These are phyloP conservation scores for Lagenidium sp. DNA, from an alignment of 352 stramenopile genomes.

Conservation along the genomic window DNA sequence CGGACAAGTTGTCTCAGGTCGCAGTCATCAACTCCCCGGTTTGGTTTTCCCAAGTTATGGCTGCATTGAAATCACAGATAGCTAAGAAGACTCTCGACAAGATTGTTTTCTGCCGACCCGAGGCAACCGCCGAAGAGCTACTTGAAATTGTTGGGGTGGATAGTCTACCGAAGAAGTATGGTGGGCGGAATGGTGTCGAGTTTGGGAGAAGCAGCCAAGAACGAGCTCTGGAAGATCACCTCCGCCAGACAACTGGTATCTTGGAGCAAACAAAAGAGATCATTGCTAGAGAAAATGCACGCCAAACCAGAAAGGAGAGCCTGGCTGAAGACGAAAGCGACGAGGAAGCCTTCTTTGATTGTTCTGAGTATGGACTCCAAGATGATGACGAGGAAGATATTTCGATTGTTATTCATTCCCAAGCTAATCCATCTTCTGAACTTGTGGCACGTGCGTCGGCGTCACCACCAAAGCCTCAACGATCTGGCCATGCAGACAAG, in stretches of 20 bases:
- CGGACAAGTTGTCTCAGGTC: constrained; percentile 46
- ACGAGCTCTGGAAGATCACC: constrained; percentile 43
- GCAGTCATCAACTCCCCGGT: constrained; percentile 62
- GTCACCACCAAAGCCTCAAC: constrained; percentile 4
- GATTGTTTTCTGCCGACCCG: constrained; percentile 41
- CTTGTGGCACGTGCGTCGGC: constrained; percentile 9
- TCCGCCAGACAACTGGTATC: constrained; percentile 57
- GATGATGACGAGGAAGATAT: constrained; percentile 50
- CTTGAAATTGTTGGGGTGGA: constrained; percentile 55
- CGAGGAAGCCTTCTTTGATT: constrained; percentile 80
- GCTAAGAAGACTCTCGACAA: constrained; percentile 61
- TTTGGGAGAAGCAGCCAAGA: constrained; percentile 76
- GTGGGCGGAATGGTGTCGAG: constrained; percentile 62
- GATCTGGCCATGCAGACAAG: constrained; percentile 4
- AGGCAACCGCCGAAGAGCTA: constrained; percentile 33
- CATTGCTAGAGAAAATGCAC: constrained; percentile 19
- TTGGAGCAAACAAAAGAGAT: constrained; percentile 75
- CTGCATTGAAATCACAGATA: constrained; percentile 34
- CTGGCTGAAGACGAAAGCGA: constrained; percentile 32
- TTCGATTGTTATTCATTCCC: constrained; percentile 67
- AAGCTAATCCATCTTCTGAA: constrained; percentile 32
- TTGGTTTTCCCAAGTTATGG: constrained; percentile 81
- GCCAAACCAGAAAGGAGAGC: constrained; percentile 9
- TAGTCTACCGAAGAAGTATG: constrained; percentile 61
- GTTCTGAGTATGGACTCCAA: constrained; percentile 68